Percentiles rank a stretch among this genome's conserved stretches.
These are phyloP conservation scores for Blastomyces parvus DNA, from an alignment of 2,329 filamentous ascomycete species.

Conservation along the genomic window DNA sequence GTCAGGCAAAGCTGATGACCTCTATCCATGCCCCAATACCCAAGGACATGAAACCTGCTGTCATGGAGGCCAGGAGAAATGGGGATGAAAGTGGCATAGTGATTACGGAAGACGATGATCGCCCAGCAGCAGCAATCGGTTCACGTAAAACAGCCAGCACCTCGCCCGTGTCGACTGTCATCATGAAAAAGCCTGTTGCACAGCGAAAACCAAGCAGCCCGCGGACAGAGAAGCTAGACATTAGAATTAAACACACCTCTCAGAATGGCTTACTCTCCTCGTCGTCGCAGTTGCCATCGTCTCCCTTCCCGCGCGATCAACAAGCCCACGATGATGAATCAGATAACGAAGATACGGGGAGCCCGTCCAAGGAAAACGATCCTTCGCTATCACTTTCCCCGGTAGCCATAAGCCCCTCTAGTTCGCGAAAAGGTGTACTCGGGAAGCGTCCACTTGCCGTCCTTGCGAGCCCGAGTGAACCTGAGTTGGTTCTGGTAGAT, in stretches of 20 bases:
- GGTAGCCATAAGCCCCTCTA: slow-evolving; percentile 27
- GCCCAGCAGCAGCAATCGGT: slow-evolving; percentile 7
- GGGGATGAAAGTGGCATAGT: slow-evolving; percentile 40
- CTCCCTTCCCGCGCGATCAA: neutral
- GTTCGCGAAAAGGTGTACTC: slow-evolving; percentile 27
- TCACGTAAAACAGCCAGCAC: slow-evolving; percentile 9
- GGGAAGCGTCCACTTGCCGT: slow-evolving; percentile 39
- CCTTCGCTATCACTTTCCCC: slow-evolving; percentile 33
- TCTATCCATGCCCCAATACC: slow-evolving; percentile 52
- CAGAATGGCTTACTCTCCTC: slow-evolving; percentile 4
- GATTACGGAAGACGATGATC: slow-evolving; percentile 21
- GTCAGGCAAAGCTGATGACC: slow-evolving; percentile 52
- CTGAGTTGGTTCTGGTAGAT: slow-evolving; percentile 25
- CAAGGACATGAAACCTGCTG: slow-evolving; percentile 34
- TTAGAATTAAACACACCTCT: slow-evolving; percentile 7
- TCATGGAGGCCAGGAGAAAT: slow-evolving; percentile 45
- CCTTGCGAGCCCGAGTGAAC: slow-evolving; percentile 28
- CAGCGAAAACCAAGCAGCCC: slow-evolving; percentile 9
- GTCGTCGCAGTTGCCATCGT: neutral
- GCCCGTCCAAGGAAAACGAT: slow-evolving; percentile 43
- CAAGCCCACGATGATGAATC: slow-evolving; percentile 21
- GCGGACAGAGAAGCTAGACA: slow-evolving; percentile 14
- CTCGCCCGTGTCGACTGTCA: slow-evolving; percentile 18
- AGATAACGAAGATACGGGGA: slow-evolving; percentile 26
- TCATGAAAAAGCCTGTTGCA: slow-evolving; percentile 25